These are phyloP conservation scores for Hordeum pubiflorum DNA, from an alignment of 202 grass and related monocot species.

Conservation along the genomic window DNA sequence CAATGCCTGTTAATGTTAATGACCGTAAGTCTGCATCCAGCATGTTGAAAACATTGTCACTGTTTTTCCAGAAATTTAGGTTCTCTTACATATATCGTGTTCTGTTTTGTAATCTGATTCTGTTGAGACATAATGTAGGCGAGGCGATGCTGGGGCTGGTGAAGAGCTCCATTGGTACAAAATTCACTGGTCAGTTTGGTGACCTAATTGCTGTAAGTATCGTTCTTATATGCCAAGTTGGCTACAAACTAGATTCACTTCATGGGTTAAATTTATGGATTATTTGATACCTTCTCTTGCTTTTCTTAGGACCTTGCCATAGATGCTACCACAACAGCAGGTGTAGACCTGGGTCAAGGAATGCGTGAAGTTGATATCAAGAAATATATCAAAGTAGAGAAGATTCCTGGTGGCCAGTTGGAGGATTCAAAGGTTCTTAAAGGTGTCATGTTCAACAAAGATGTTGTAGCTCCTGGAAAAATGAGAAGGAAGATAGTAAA, in stretches of 20 bases:
- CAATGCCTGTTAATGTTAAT: slow-evolving; percentile 77
- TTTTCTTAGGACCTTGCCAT: slow-evolving; percentile 88
- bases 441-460: slow-evolving; percentile 99
- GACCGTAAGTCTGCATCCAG: slow-evolving; percentile 69
- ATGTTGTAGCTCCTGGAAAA: slow-evolving; percentile 97
- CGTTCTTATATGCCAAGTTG: slow-evolving; percentile 4
- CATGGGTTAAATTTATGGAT: slow-evolving; percentile 4
- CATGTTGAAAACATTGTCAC: neutral
- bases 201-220: slow-evolving; percentile 88
- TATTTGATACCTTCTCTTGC: slow-evolving; percentile 10
- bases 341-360: slow-evolving; percentile 93
- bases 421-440: slow-evolving; percentile 92
- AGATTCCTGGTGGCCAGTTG: slow-evolving; percentile 90
- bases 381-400: slow-evolving; percentile 98
- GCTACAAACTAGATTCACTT: neutral
- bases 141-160: slow-evolving; percentile 58
- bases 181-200: slow-evolving; percentile 97
- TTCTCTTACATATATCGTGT: neutral
- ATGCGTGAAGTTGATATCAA: slow-evolving; percentile 96
- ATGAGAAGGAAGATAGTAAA: slow-evolving; percentile 95
- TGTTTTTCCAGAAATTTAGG: neutral
- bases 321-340: slow-evolving; percentile 86
- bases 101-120: slow-evolving; percentile 14
- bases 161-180: slow-evolving; percentile 92
- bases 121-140: slow-evolving; percentile 29